Base-by-base conservation (phyloP, 73 alveolate species). In the Paramecium tetraurelia region DNA sequence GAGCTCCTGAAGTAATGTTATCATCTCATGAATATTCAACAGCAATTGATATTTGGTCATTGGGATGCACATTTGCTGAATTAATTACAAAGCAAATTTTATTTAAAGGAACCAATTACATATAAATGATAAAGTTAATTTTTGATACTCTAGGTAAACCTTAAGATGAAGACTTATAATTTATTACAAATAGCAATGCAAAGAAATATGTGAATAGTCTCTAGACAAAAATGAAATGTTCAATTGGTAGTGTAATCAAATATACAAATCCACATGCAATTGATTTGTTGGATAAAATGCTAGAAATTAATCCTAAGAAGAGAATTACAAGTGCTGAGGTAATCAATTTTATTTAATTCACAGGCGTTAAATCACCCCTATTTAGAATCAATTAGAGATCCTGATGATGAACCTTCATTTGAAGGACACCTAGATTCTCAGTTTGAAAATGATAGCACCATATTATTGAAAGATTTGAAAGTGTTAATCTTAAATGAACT, bases 1-100 rank as follows among this genome's bases (percentile, higher is more conserved):
- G 98, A 63, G 96, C 98, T 16, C 98, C 98, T 7, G 98, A 95
- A 93, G 92, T 93, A 5, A 88, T 95, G 95, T 50, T 93, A 33
- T 85, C 93, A 36, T 44, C 92, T 4, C 95, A 95, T 43, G 95
- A 85, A 41, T 95, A 95, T 86, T 83, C 95, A n/a, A 93, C 93
- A 58, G 90, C 95, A 83, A 89, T 93, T 11, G 98, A 95, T 59
- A 95, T 95, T 24, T 95, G 97, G 97, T 84, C 95, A 43, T 95
- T 95, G 35, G 97, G 96, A 20, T 95, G 96, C 84, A 86, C 95
- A 18, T 95, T 95, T 93, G 98, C 96, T 18, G 96, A 93, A 85
- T 86, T 95, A 59, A 57, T 94, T 69, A 92, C 92, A 58, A 92
- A 77, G 68, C 71, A 89, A 83, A 85, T 75, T 59, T 89, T 95